phyloP scores from a whole-genome alignment of 441 rosid species.

The Gossypium gossypioides region DNA sequence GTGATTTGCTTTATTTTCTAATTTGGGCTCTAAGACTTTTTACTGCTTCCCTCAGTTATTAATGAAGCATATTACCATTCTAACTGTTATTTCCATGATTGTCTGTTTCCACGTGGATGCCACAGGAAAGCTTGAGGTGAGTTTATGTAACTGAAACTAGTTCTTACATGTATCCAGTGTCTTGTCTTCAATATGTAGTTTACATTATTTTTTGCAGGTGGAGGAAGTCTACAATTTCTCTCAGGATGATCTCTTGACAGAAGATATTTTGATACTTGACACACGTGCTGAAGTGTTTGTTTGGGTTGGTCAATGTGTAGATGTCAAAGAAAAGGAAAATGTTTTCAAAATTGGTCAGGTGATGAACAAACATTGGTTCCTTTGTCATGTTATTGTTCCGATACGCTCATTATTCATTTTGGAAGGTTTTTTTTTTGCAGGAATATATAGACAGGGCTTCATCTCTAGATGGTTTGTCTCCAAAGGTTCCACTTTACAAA shows the following conservation, averaged over 20 bases:
- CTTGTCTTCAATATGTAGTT: conserved; percentile 15
- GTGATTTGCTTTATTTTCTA: conserved; percentile 1
- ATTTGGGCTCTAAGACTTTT: not conserved
- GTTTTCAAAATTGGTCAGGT: conserved; percentile 92
- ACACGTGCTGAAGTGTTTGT: conserved; percentile 91
- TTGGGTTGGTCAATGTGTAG: conserved; percentile 89
- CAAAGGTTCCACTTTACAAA: conserved; percentile 76
- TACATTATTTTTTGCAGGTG: conserved; percentile 39
- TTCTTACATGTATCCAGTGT: conserved; percentile 11
- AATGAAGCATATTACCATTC: conserved; percentile 24
- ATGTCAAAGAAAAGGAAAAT: conserved; percentile 74
- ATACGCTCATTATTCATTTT: conserved; percentile 17
- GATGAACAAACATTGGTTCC: conserved; percentile 9
- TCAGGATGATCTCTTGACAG: conserved; percentile 93
- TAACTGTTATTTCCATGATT: conserved; percentile 38
- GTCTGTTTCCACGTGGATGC: conserved; percentile 35
- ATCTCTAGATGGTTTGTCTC: conserved; percentile 65
- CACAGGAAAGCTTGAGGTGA: conserved; percentile 90
- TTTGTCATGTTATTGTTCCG: not conserved
- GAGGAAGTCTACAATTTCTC: conserved; percentile 82
- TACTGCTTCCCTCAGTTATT: not conserved
- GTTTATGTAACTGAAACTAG: conserved; percentile 20
- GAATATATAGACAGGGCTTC: conserved; percentile 67
- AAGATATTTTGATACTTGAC: conserved; percentile 83
- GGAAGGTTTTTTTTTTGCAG: conserved; percentile 31